phyloP scores from a whole-genome alignment of 805 yeast genomes.

The Metschnikowia picachoensis region DNA sequence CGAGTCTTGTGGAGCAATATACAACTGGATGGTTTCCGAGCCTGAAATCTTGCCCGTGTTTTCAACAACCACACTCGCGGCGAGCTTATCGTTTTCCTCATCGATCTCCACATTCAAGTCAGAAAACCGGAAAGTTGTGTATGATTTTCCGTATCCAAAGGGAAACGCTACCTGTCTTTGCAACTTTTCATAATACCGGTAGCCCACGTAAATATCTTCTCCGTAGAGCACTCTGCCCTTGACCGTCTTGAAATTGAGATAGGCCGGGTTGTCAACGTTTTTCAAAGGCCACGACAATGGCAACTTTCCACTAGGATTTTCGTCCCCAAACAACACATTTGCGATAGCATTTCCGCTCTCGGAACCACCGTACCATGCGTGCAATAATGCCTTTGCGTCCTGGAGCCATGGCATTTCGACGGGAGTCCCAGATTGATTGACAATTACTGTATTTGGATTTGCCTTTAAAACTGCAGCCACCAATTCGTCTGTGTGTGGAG shows the following conservation, averaged over 20 bases:
- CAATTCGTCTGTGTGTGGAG: slow-evolving; percentile 44
- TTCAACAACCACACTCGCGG: slow-evolving; percentile 37
- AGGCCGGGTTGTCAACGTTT: slow-evolving; percentile 55
- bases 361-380: slow-evolving; percentile 57
- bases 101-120: slow-evolving; percentile 29
- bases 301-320: slow-evolving; percentile 58
- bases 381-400: slow-evolving; percentile 42
- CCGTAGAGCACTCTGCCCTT: slow-evolving; percentile 57
- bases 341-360: slow-evolving; percentile 59
- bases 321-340: slow-evolving; percentile 57
- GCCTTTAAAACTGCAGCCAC: slow-evolving; percentile 42
- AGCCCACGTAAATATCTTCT: slow-evolving; percentile 64
- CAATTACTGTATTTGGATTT: slow-evolving; percentile 49
- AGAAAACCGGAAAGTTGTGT: slow-evolving; percentile 45
- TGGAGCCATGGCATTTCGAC: slow-evolving; percentile 53
- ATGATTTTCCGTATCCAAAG: slow-evolving; percentile 62
- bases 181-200: slow-evolving; percentile 54
- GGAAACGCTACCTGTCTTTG: slow-evolving; percentile 50
- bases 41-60: slow-evolving; percentile 51
- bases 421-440: slow-evolving; percentile 60
- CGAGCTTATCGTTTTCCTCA: slow-evolving; percentile 24
- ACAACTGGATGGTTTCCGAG: slow-evolving; percentile 54
- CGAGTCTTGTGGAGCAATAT: slow-evolving; percentile 39
- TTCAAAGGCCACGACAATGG: slow-evolving; percentile 52
- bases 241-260: slow-evolving; percentile 46